A percentile compares a stretch with the other conserved stretches of the same genome.
Conservation (phyloP, 352 stramenopile genomes). For the Phytophthora aleatoria region DNA sequence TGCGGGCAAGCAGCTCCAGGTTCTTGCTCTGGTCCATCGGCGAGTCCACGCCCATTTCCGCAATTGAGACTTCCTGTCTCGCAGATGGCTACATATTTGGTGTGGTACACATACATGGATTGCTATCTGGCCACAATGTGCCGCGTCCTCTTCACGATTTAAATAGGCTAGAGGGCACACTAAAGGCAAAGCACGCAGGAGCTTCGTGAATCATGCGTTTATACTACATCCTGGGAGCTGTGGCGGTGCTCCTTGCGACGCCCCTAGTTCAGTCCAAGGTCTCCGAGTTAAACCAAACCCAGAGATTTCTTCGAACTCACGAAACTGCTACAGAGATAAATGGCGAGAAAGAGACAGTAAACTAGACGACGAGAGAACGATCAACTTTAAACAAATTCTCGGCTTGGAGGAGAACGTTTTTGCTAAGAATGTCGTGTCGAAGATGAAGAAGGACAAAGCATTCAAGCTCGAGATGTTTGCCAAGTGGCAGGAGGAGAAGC, state of each 20-base stretch:
- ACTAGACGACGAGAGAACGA: background rate
- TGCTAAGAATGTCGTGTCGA: background rate
- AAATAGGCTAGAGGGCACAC: too few species aligned
- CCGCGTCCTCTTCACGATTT: too few species aligned
- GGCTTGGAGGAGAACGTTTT: background rate
- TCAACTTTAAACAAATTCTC: background rate
- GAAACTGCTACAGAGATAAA: background rate
- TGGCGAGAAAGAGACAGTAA: background rate
- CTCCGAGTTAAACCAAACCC: background rate
- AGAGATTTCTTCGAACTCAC: background rate
- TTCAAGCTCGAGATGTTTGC: constrained; percentile 12
- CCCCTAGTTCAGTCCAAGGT: too few species aligned
- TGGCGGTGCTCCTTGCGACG: too few species aligned
- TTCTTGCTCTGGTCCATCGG: constrained; percentile 56
- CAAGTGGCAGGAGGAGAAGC: constrained; percentile 2
- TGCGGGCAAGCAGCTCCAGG: constrained; percentile 47
- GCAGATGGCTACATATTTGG: background rate
- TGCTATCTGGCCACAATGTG: background rate
- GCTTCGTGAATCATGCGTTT: too few species aligned
- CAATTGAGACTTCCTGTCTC: background rate
- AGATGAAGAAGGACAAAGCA: background rate
- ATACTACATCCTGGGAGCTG: too few species aligned
- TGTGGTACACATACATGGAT: background rate
- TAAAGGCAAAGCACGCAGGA: too few species aligned
- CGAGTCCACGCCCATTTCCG: constrained; percentile 43